Conservation (phyloP, 2,329 filamentous ascomycete genomes). For the Fusarium incarnatum region DNA sequence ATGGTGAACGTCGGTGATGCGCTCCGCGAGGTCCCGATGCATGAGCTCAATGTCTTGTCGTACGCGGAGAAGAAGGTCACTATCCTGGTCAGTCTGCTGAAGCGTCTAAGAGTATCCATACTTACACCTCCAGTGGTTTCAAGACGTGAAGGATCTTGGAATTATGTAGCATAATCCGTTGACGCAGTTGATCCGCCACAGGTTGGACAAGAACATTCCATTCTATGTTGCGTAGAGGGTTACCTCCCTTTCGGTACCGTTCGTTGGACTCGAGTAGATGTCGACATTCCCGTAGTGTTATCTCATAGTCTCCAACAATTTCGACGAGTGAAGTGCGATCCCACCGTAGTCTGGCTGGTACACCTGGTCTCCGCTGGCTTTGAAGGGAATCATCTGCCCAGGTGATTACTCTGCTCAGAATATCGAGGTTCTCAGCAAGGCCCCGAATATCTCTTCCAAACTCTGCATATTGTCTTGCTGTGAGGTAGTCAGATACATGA, state of each 20-base stretch:
- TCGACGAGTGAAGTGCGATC: slow-evolving; percentile 40
- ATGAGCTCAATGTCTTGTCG: slow-evolving; percentile 47
- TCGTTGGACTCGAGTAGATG: slow-evolving; percentile 47
- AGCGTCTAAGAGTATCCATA: neutral
- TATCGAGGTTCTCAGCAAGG: slow-evolving; percentile 49
- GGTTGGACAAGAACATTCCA: slow-evolving; percentile 54
- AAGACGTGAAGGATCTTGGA: slow-evolving; percentile 50
- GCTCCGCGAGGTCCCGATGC: slow-evolving; percentile 40
- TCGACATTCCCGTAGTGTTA: slow-evolving; percentile 50
- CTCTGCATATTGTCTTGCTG: slow-evolving; percentile 50
- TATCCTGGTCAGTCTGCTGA: slow-evolving; percentile 24
- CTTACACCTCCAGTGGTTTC: slow-evolving; percentile 54
- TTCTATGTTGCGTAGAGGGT: slow-evolving; percentile 50
- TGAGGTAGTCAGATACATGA: slow-evolving; percentile 8
- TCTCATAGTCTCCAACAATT: slow-evolving; percentile 50
- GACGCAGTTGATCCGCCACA: slow-evolving; percentile 48
- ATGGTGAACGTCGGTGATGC: slow-evolving; percentile 40
- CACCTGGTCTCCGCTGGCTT: slow-evolving; percentile 40
- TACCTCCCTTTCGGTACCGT: slow-evolving; percentile 44
- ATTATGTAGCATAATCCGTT: slow-evolving; percentile 51
- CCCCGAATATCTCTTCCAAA: slow-evolving; percentile 50
- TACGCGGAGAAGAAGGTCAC: slow-evolving; percentile 50
- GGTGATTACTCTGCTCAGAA: slow-evolving; percentile 47
- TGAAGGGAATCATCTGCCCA: slow-evolving; percentile 46
- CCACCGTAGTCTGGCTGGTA: slow-evolving; percentile 39